Percentiles rank a stretch among this genome's conserved stretches.
phyloP scores from a whole-genome alignment of 805 yeast species.

The Ogataea philodendri region DNA sequence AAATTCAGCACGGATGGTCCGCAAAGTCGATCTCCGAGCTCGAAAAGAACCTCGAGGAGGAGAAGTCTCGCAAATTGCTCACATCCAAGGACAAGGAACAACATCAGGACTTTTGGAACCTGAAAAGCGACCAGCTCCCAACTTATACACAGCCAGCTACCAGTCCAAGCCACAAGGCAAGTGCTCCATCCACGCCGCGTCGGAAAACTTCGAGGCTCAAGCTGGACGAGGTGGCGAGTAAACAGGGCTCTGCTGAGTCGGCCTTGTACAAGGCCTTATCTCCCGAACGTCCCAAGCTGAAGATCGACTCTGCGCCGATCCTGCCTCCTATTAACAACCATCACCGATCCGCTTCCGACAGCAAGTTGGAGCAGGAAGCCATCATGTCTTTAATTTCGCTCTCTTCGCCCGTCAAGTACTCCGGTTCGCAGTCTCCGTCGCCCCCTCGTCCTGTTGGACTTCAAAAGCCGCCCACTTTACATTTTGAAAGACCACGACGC shows the following conservation, averaged over 20 bases:
- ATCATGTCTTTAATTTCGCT: conserved; percentile 54
- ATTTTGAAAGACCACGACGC: conserved; percentile 3
- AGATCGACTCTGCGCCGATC: conserved; percentile 11
- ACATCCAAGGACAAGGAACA: conserved; percentile 16
- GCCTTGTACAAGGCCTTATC: conserved; percentile 27
- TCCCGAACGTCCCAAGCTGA: conserved; percentile 22
- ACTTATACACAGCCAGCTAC: conserved; percentile 8
- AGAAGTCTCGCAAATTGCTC: conserved; percentile 18
- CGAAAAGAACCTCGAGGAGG: conserved; percentile 27
- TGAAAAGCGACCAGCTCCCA: conserved; percentile 28
- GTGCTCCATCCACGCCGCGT: conserved; percentile 12
- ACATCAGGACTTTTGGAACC: conserved; percentile 31
- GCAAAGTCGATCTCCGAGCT: conserved; percentile 30
- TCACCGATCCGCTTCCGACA: conserved; percentile 23
- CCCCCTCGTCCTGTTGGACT: conserved; percentile 17
- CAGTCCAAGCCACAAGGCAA: conserved; percentile 3
- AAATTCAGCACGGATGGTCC: conserved; percentile 38
- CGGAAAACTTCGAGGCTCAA: conserved; percentile 21
- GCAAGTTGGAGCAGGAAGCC: conserved; percentile 51
- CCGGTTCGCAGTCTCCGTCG: conserved; percentile 24
- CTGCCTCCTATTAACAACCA: conserved; percentile 11
- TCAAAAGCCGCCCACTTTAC: conserved; percentile 13
- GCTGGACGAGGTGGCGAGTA: conserved; percentile 33
- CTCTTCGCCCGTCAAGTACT: conserved; percentile 47
- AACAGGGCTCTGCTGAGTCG: conserved; percentile 27